Evolutionary conservation across 169 alveolate species (phyloP).

Genomic region (Theileria orientalis): DNA sequence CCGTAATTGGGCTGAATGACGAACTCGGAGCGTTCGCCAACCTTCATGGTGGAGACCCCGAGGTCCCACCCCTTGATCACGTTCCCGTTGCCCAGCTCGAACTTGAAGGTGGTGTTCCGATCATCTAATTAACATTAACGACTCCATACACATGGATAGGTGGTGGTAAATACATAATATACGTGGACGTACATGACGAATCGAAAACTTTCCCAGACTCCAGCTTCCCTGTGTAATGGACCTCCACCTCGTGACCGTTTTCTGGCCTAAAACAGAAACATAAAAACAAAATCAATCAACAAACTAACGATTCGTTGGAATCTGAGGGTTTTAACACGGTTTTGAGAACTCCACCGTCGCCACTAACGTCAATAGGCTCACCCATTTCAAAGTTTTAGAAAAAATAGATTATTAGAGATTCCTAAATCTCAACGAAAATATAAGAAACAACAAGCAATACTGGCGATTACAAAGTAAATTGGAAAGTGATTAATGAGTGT

Average conservation of each 20-base stretch:
- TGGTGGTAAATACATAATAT: too few relatives aligned
- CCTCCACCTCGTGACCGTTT: slow-evolving; percentile 80
- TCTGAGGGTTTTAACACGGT: slow-evolving; percentile 36
- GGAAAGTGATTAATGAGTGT: too few relatives aligned
- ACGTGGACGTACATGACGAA: slow-evolving; percentile 70
- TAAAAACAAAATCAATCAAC: not conserved
- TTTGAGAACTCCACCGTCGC: slow-evolving; percentile 63
- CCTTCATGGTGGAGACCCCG: slow-evolving; percentile 75
- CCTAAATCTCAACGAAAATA: too few relatives aligned
- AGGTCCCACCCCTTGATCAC: slow-evolving; percentile 81
- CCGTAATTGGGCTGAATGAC: slow-evolving; percentile 75
- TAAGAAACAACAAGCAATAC: not conserved
- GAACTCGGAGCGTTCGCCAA: slow-evolving; percentile 65
- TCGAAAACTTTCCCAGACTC: slow-evolving; percentile 79
- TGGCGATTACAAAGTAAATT: too few relatives aligned
- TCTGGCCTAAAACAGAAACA: slow-evolving; percentile 54
- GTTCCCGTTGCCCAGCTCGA: slow-evolving; percentile 77
- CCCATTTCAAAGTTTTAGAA: slow-evolving; percentile 22
- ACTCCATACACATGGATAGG: too few relatives aligned
- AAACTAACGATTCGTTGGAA: slow-evolving; percentile 39
- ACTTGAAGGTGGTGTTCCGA: slow-evolving; percentile 76
- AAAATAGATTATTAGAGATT: not conserved
- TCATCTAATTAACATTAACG: slow-evolving; percentile 13
- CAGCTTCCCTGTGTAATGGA: slow-evolving; percentile 81
- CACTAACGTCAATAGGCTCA: slow-evolving; percentile 51